These are phyloP conservation scores for Pseudogymnoascus sp. DNA, from an alignment of 2,329 filamentous ascomycete species.

Conservation along the genomic window DNA sequence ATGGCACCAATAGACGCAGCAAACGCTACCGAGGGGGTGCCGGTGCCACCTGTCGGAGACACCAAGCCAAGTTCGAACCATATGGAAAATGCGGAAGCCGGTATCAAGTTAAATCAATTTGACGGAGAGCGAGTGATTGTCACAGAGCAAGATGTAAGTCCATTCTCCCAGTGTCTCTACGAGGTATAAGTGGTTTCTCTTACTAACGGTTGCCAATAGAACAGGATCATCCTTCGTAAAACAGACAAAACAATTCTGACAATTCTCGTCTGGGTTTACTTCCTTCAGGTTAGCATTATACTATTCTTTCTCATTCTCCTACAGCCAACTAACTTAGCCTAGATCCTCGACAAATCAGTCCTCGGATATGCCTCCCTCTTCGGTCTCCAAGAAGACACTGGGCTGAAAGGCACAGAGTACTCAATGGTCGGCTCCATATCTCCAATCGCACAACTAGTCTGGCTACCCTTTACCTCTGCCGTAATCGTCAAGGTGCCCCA, in stretches of 20 bases:
- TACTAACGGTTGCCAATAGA: not conserved
- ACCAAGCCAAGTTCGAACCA: not conserved
- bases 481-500: slow-evolving; percentile 55
- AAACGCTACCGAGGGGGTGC: not conserved
- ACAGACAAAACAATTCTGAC: slow-evolving; percentile 11
- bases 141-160: not conserved
- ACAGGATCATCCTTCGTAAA: slow-evolving; percentile 6
- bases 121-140: not conserved
- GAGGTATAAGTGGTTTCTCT: not conserved
- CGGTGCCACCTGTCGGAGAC: not conserved
- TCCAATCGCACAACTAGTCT: slow-evolving; percentile 51
- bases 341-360: slow-evolving; percentile 43
- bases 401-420: slow-evolving; percentile 44
- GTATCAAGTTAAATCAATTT: not conserved
- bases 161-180: not conserved
- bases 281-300: slow-evolving; percentile 28
- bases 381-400: slow-evolving; percentile 46
- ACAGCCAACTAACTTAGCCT: slow-evolving; percentile 9
- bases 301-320: not conserved
- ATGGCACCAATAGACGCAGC: not conserved
- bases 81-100: not conserved
- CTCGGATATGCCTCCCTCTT: slow-evolving; percentile 51
- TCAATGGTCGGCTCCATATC: slow-evolving; percentile 48
- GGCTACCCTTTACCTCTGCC: slow-evolving; percentile 51
- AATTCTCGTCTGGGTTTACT: slow-evolving; percentile 38